These are phyloP conservation scores for Saturnispora mendoncae DNA, from an alignment of 805 yeast genomes.

Conservation along the genomic window DNA sequence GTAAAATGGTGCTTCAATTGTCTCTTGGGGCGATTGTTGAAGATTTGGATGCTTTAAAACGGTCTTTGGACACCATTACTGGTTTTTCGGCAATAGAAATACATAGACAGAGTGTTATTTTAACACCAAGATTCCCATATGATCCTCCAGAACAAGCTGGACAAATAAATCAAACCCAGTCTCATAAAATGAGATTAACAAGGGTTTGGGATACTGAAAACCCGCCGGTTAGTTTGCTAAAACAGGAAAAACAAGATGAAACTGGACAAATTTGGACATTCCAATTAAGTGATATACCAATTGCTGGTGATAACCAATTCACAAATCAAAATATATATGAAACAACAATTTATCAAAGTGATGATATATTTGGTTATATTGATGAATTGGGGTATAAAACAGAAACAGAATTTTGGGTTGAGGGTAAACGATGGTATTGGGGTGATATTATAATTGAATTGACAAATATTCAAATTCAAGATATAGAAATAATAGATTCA, in stretches of 20 bases:
- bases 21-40: conserved; percentile 39
- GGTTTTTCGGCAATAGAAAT: conserved; percentile 40
- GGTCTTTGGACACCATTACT: conserved; percentile 44
- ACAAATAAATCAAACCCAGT: conserved; percentile 49
- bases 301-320: conserved; percentile 49
- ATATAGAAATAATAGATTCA: conserved; percentile 1
- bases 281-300: conserved; percentile 63
- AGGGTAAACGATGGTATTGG: conserved; percentile 55
- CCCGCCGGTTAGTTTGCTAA: conserved; percentile 1
- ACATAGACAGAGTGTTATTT: conserved; percentile 39
- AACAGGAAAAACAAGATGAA: conserved; percentile 11
- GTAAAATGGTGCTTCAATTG: conserved; percentile 47
- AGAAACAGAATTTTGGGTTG: conserved; percentile 50
- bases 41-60: conserved; percentile 34
- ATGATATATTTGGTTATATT: conserved; percentile 38
- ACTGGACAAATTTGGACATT: conserved; percentile 46
- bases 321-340: conserved; percentile 63
- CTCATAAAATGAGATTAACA: conserved; percentile 41
- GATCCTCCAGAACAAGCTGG: conserved; percentile 48
- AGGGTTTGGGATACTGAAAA: conserved; percentile 34
- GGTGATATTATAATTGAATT: conserved; percentile 55
- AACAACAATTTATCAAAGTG: conserved; percentile 41
- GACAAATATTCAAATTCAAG: conserved; percentile 37
- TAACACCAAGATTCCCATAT: conserved; percentile 43
- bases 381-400: conserved; percentile 64